Percentiles rank a stretch among this genome's conserved stretches.
Evolutionary conservation across 352 stramenopile species (phyloP).

Genomic region (Phytopythium litorale): DNA sequence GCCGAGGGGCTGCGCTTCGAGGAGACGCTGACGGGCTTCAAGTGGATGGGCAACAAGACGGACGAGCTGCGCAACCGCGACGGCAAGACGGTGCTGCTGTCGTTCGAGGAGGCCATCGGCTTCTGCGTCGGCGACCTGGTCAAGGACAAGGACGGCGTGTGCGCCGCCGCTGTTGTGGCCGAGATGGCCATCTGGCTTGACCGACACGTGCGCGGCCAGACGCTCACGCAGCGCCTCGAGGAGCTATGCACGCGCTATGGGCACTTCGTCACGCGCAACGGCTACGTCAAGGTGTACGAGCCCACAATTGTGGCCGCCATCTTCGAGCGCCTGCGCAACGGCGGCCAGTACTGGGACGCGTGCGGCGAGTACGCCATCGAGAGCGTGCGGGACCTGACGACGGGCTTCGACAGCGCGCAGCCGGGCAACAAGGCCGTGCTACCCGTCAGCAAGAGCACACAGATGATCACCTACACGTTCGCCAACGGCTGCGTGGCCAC

Average conservation of each 20-base stretch:
- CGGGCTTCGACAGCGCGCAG: conserved; percentile 84
- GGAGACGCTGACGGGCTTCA: conserved; percentile 98
- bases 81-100: conserved; percentile 94
- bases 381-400: conserved; percentile 86
- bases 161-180: conserved; percentile 86
- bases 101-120: conserved; percentile 98
- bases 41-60: conserved; percentile 97
- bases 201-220: conserved; percentile 37
- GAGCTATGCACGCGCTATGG: conserved; percentile 93
- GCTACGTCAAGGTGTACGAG: conserved; percentile 97
- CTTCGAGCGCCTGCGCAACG: conserved; percentile 90
- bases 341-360: conserved; percentile 78
- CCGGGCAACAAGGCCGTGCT: conserved; percentile 88
- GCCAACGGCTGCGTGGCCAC: conserved; percentile 95
- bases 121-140: conserved; percentile 97
- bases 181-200: conserved; percentile 87
- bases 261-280: conserved; percentile 96
- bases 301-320: conserved; percentile 82
- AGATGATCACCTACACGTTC: conserved; percentile 98
- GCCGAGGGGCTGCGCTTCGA: conserved; percentile 94
- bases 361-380: conserved; percentile 84
- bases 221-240: conserved; percentile 76
- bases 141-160: conserved; percentile 98
- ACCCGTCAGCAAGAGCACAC: conserved; percentile 88
- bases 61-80: conserved; percentile 59